Evolutionary conservation across 345 rosid species (phyloP), one percentile per base, ranked within the genome.

Genomic region (Eutrema yunnanense): DNA sequence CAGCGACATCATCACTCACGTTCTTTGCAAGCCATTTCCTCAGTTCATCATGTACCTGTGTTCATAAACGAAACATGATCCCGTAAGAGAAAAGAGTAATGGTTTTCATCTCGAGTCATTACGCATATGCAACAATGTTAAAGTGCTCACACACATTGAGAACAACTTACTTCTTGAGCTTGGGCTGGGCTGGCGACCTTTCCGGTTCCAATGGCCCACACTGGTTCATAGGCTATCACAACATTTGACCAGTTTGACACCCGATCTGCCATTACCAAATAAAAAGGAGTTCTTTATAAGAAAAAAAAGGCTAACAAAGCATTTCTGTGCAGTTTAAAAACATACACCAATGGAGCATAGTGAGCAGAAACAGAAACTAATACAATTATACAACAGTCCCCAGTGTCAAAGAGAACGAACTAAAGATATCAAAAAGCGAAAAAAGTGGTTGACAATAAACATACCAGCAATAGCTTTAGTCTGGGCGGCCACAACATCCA

Each of bases 191-290:
- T 80, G 27, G 96, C 96, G 62, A 91, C 98, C 86, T 91, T 91
- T 69, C 95, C 97, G 19, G 96, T 91, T 77, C 95, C 95, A 75
- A 91, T 94, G 54, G 96, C 97, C 97, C 97, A 94, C 58, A 94
- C 97, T 33, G 97, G 96, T 62, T 91, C 96, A 72, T 91, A 91
- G 48, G 97, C 98, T 73, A 91, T 62, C 55, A 91, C 97, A 68
- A 94, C 86, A 77, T 88, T 65, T 5, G 82, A 58, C 98, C 96
- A 94, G 62, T 82, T 62, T 6, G 90, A 71, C 58, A 91, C 74
- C 1, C 69, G 72, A 33, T 73, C 97, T 89, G 92, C 73, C 68
- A 78, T 43, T 19, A 46, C 11, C 49, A 78, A 8, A 41, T 36
- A 42, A 38, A 47, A 32, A 2, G 2, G 2, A 43, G 1, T 50